Evolutionary conservation across 1,139 yeast genomes (phyloP), one percentile per base, ranked within the genome.

Genomic region (Geotrichum macrosporum): DNA sequence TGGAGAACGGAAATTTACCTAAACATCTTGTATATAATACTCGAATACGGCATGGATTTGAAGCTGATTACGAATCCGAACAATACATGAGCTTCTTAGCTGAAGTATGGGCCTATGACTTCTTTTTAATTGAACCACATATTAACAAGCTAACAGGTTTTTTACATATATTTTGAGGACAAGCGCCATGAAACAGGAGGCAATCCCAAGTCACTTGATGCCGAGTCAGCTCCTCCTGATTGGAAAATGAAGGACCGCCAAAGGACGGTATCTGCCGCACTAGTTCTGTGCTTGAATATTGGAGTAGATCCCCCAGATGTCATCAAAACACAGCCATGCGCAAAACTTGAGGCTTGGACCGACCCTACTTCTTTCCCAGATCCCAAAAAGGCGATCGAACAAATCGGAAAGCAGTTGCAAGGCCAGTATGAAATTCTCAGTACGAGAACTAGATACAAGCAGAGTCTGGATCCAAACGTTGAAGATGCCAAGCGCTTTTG

Each of bases 251-350:
- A 83, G 54, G 96, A 88, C 58, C 77, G 96, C 35, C 95, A 85
- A 61, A 84, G 89, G 62, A 94, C 99, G 1, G 88, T 89, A n/a
- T 81, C 86, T 51, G 98, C 97, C 0, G 96, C 95, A 12, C 71
- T 92, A 24, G 89, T 92, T 45, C 69, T 92, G 42, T 92, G 99
- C 63, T 71, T 92, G 36, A 92, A 94, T 61, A 70, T 92, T 42
- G 97, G 98, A 4, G 96, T 92, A 2, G 97, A 92, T 56, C 98
- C 99, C 2, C 98, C 99, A 1, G 98, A 94, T 65, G 80, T 89
- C 31, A 80, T 86, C 67, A 87, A 88, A 64, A 88, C 97, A 0
- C 89, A 85, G 54, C 97, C 96, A 0, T 86, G 95, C 61, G 96
- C 98, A 1, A 81, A 84, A 58, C 69, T 82, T 37, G 98, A 94